Conservation (phyloP, 192 early-diverging fungal genomes). For the Podila clonocystis region DNA sequence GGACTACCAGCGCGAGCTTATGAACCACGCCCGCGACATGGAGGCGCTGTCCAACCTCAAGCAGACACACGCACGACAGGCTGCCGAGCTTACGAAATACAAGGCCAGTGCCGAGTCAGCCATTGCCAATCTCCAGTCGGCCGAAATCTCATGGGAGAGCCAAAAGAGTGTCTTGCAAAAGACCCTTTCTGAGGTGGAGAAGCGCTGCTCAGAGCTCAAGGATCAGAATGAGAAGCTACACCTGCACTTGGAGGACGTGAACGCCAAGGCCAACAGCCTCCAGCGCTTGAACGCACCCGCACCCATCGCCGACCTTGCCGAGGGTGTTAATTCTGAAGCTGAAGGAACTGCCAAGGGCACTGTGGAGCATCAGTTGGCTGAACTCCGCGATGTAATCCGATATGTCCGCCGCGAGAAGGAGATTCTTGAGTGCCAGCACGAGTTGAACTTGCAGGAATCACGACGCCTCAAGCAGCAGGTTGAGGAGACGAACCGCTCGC, state of each 20-base stretch:
- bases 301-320: not conserved
- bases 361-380: slow-evolving; percentile 28
- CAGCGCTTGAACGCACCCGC: slow-evolving; percentile 32
- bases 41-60: slow-evolving; percentile 53
- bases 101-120: slow-evolving; percentile 50
- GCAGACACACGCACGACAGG: slow-evolving; percentile 15
- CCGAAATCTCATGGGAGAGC: slow-evolving; percentile 59
- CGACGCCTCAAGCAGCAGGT: slow-evolving; percentile 71
- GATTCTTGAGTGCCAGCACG: slow-evolving; percentile 72
- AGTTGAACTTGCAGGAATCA: slow-evolving; percentile 72
- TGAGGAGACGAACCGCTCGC: slow-evolving; percentile 68
- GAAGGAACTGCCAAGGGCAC: slow-evolving; percentile 7
- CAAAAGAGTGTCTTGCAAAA: slow-evolving; percentile 49
- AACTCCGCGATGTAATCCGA: slow-evolving; percentile 69
- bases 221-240: slow-evolving; percentile 80
- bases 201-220: slow-evolving; percentile 63
- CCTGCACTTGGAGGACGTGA: slow-evolving; percentile 74
- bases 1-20: slow-evolving; percentile 76
- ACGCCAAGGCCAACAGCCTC: slow-evolving; percentile 53
- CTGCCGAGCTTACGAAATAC: slow-evolving; percentile 41
- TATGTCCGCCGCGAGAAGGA: slow-evolving; percentile 81
- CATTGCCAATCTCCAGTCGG: slow-evolving; percentile 55
- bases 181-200: slow-evolving; percentile 54
- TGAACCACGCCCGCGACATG: slow-evolving; percentile 69
- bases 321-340: slow-evolving; percentile 6